A percentile compares a stretch with the other conserved stretches of the same genome.
phyloP scores from a whole-genome alignment of 768 basidiomycete species.

The Austroboletus festivus region DNA sequence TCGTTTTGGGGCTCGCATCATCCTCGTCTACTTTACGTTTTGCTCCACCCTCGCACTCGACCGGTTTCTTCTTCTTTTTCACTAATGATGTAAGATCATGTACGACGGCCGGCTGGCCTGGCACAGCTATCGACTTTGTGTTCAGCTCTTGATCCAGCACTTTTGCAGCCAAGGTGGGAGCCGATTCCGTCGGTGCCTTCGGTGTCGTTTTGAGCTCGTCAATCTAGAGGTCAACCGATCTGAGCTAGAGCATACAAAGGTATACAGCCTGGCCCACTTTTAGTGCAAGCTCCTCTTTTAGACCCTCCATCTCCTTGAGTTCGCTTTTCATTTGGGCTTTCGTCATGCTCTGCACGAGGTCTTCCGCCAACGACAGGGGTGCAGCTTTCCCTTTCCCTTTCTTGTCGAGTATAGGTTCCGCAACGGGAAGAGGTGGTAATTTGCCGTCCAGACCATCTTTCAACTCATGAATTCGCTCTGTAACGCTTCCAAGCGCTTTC shows the following conservation, averaged over 20 bases:
- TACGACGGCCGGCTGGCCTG: constrained; percentile 44
- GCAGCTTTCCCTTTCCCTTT: constrained; percentile 75
- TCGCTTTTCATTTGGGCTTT: constrained; percentile 74
- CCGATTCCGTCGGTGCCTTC: constrained; percentile 53
- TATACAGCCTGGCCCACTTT: constrained; percentile 50
- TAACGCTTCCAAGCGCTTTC: constrained; percentile 75
- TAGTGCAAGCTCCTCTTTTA: constrained; percentile 78
- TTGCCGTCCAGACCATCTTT: constrained; percentile 42
- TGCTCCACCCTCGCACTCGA: constrained; percentile 35
- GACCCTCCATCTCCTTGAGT: constrained; percentile 69
- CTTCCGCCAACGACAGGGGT: constrained; percentile 38
- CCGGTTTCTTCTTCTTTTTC: constrained; percentile 72
- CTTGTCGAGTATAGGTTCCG: constrained; percentile 35
- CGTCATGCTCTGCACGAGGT: constrained; percentile 62
- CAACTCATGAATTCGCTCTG: constrained; percentile 62
- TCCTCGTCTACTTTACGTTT: constrained; percentile 76
- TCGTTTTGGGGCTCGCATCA: constrained; percentile 44
- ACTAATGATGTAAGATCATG: constrained; percentile 86
- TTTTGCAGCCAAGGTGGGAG: constrained; percentile 67
- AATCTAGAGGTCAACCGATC: constrained; percentile 50
- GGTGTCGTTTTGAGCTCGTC: constrained; percentile 88
- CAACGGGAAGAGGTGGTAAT: constrained; percentile 30
- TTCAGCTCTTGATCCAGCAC: constrained; percentile 74
- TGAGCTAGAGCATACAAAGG: not conserved
- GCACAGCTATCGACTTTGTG: constrained; percentile 32